Evolutionary conservation across 179 eudicot species (phyloP), one percentile per base, ranked within the genome.

Genomic region (Beta corolliflora): DNA sequence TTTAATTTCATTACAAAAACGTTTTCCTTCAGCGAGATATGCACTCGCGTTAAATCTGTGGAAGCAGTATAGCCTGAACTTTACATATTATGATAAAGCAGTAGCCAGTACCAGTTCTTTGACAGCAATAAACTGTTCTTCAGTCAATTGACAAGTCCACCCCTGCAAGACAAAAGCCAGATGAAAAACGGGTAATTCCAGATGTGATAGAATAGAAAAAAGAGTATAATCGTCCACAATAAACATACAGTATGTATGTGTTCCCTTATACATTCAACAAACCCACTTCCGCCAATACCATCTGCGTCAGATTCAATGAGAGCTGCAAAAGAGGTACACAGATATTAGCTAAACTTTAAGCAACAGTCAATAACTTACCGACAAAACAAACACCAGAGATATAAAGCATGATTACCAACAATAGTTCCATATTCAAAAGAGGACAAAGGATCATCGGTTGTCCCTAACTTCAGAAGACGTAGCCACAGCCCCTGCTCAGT

Each of bases 211-310:
- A 14, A 52, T 64, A 16, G n/a, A 45, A 19, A 71, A 45, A 25
- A 67, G 3, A 0, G 60, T 9, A n/a, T n/a, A n/a, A n/a, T n/a
- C n/a, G n/a, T n/a, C n/a, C n/a, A n/a, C n/a, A n/a, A 2, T n/a
- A 45, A 16, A 86, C 92, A 84, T 86, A 95, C 99, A 76, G 97
- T 91, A 84, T 93, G 92, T 90, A 96, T 96, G 84, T 96, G 99
- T 84, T 96, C 99, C 84, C 97, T 90, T 84, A 96, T 96, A 83
- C 99, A 96, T 87, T 96, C 99, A 79, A 94, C 97, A 87, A 96
- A 96, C 52, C 99, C 99, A 85, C 99, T 96, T 31, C 99, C 99
- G 63, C 99, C 99, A 83, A 96, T 94, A 75, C 99, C 99, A 87
- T 96, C 99, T 69, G 99, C 98, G 85, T 96, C 99, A 79, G 97